phyloP scores from a whole-genome alignment of 352 stramenopile species.

The Phytopythium mirpurense region DNA sequence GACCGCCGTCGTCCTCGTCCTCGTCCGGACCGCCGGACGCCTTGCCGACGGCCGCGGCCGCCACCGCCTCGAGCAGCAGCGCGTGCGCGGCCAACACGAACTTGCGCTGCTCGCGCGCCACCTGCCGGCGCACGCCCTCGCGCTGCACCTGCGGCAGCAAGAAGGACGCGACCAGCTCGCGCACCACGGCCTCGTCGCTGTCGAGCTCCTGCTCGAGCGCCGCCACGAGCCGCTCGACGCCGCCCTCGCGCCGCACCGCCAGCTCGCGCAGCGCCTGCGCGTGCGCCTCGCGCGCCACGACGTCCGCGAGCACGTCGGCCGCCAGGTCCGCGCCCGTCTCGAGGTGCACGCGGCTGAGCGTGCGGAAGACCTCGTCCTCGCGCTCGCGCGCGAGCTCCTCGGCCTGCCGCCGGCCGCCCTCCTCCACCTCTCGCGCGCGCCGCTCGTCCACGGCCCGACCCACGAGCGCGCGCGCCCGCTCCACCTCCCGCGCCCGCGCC shows the following conservation, averaged over 20 bases:
- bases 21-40: neutral
- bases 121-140: constrained; percentile 49
- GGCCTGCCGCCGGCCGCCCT: constrained; percentile 82
- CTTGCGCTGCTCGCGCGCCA: constrained; percentile 55
- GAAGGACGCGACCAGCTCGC: constrained; percentile 78
- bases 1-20: neutral
- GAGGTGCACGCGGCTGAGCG: constrained; percentile 73
- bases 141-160: constrained; percentile 75
- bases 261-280: constrained; percentile 42
- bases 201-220: constrained; percentile 43
- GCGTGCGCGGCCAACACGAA: constrained; percentile 58
- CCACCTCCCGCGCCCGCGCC: constrained; percentile 69
- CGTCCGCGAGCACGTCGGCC: constrained; percentile 50
- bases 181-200: constrained; percentile 55
- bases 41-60: constrained; percentile 13
- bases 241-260: constrained; percentile 33
- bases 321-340: constrained; percentile 73
- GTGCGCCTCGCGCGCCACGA: constrained; percentile 49
- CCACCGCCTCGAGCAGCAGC: constrained; percentile 41
- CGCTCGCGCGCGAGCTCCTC: constrained; percentile 80
- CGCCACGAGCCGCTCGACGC: constrained; percentile 42
- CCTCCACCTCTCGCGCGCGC: constrained; percentile 71
- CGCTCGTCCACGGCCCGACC: constrained; percentile 59
- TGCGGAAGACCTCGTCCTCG: constrained; percentile 79
- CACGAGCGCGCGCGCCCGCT: constrained; percentile 74